Base-by-base conservation (phyloP, 768 basidiomycete genomes). In the Mrakia gelida region DNA sequence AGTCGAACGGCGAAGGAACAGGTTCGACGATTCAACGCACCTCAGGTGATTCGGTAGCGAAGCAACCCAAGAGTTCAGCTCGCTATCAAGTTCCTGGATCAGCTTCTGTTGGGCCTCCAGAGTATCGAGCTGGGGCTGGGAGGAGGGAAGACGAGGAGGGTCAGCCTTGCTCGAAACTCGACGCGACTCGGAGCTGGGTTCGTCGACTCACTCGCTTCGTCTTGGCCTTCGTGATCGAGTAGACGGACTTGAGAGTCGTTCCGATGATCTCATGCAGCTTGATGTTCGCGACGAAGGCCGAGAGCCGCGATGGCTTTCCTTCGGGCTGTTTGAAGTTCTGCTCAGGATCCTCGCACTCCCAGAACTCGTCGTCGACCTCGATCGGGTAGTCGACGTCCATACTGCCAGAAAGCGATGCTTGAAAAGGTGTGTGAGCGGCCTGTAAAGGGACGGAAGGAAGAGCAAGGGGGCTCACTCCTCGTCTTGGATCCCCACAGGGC, bases 301-400 rank as follows among this genome's bases (percentile, higher is more conserved):
- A 81, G 6, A 92, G 85, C 1, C 82, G 82, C 0, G 89, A 90
- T 0, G 89, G 88, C 81, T 87, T 88, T 9, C 85, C 86, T 10
- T 84, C 81, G 1, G 92, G 92, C 82, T 92, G 92, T 74, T 88
- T 85, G 83, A 91, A 92, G 26, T 87, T 87, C 54, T 87, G 86
- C 2, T 86, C 85, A 0, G 88, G 88, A 80, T 86, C 82, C 79
- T 89, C 41, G 85, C 84, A 84, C 26, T 89, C 87, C 92, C 92
- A 95, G 82, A 89, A 93, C 82, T 91, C 90, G 80, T 92, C 91
- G 80, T 95, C 92, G 21, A 94, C 90, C 82, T 93, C 92, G 11
- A 90, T 84, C 0, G 90, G 90, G 15, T 87, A 85, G 80, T 94
- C 92, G 81, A 92, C 90, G 81, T 92, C 45, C 45, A 45, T 45